phyloP scores from a whole-genome alignment of 805 yeast species.

The Ogataea paradorogensis region DNA sequence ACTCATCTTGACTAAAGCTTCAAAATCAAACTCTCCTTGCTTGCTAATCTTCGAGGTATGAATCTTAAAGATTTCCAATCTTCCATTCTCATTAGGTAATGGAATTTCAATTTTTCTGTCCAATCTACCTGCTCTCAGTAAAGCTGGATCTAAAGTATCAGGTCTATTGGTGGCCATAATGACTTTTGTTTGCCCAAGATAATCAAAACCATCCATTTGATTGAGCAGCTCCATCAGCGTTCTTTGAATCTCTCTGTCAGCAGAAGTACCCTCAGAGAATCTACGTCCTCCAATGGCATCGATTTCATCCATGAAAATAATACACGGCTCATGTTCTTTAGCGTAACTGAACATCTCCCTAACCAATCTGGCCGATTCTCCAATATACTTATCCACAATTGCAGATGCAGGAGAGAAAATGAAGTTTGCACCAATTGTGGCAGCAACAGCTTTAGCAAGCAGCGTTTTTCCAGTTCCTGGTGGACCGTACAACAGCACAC shows the following conservation, averaged over 20 bases:
- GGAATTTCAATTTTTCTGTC: constrained; percentile 96
- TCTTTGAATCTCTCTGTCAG: constrained; percentile 98
- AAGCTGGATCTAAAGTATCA: constrained; percentile 95
- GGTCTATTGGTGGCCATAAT: constrained; percentile 99
- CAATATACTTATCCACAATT: constrained; percentile 95
- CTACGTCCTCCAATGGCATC: constrained; percentile 99
- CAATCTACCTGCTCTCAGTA: constrained; percentile 94
- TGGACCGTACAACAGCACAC: constrained; percentile 94
- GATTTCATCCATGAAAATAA: constrained; percentile 96
- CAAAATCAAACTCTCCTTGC: constrained; percentile 95
- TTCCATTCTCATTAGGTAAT: constrained; percentile 92
- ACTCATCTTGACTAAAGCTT: constrained; percentile 96
- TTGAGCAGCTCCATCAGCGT: constrained; percentile 94
- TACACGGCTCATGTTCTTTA: constrained; percentile 96
- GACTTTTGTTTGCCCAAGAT: constrained; percentile 92
- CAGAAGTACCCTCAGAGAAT: constrained; percentile 96
- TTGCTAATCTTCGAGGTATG: constrained; percentile 83
- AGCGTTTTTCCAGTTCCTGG: constrained; percentile 98
- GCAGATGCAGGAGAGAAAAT: constrained; percentile 98
- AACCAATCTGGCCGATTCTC: constrained; percentile 93
- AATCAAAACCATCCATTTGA: constrained; percentile 98
- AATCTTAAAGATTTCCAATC: constrained; percentile 90
- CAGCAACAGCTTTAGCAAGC: constrained; percentile 96
- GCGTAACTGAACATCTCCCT: constrained; percentile 99
- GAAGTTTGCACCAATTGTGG: constrained; percentile 96